phyloP scores from a whole-genome alignment of 257 asterid genomes.

The Solanum pinnatisectum region DNA sequence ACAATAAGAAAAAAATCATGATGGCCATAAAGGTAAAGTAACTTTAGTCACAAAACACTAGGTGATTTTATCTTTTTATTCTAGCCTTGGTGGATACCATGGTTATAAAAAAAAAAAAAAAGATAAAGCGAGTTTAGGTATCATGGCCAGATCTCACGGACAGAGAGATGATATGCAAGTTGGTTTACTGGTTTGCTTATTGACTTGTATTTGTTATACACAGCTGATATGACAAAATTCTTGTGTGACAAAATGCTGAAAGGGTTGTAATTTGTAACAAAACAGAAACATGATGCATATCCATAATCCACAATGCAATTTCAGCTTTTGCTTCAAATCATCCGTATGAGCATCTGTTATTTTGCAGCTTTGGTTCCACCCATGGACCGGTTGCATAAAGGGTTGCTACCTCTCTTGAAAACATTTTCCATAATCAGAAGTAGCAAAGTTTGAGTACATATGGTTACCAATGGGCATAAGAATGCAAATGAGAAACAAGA shows the following conservation, averaged over 20 bases:
- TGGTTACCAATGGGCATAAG: not conserved
- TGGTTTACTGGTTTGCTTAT: not conserved
- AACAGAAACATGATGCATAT: not conserved
- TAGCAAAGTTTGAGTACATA: not conserved
- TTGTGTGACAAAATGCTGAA: not conserved
- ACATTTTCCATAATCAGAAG: not conserved
- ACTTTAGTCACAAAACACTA: not conserved
- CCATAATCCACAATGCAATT: not conserved
- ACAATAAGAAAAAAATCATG: not conserved
- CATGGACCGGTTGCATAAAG: too few species aligned
- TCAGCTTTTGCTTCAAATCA: not conserved
- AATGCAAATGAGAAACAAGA: not conserved
- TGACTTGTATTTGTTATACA: not conserved
- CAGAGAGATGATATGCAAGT: not conserved
- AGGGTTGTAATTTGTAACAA: not conserved
- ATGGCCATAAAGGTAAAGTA: not conserved
- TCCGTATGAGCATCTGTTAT: not conserved
- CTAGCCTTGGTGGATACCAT: too few species aligned
- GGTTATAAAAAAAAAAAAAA: not conserved
- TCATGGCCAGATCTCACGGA: too few species aligned
- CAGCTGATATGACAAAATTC: not conserved
- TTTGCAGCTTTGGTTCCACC: not conserved
- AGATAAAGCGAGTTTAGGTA: too few species aligned
- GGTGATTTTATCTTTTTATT: not conserved
- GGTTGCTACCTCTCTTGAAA: not conserved